phyloP scores from a whole-genome alignment of 129 eudicot genomes.

The Lactuca sativa region DNA sequence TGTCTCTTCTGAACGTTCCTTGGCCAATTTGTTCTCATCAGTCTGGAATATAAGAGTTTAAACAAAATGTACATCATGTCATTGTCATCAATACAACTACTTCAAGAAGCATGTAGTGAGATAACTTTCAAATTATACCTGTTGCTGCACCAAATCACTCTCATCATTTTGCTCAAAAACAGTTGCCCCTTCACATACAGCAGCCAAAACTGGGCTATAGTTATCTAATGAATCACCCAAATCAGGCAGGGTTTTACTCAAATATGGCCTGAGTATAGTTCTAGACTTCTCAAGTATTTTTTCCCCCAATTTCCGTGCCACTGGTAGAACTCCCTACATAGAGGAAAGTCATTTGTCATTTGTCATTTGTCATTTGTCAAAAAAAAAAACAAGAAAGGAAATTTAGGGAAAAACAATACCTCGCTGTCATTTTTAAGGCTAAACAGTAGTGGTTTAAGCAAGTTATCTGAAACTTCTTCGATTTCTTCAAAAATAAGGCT shows the following conservation, averaged over 20 bases:
- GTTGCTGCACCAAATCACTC: constrained; percentile 32
- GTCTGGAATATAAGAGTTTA: neutral
- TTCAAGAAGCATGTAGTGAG: too few relatives aligned
- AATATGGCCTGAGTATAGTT: constrained; percentile 54
- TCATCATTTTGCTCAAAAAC: constrained; percentile 38
- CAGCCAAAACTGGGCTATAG: constrained; percentile 55
- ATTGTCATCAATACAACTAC: neutral
- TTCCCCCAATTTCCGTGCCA: constrained; percentile 63
- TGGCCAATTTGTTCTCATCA: neutral
- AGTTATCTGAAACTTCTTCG: constrained; percentile 70
- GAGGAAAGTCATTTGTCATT: constrained; percentile 9
- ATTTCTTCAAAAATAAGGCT: constrained; percentile 89
- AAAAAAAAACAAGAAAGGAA: neutral
- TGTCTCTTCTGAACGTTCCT: neutral
- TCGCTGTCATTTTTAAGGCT: constrained; percentile 52
- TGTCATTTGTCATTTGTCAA: neutral
- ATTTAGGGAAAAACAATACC: constrained; percentile 34
- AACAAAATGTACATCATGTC: too few relatives aligned
- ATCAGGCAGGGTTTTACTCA: constrained; percentile 39
- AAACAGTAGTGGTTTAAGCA: constrained; percentile 56
- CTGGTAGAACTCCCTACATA: constrained; percentile 54
- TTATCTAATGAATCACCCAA: constrained; percentile 49
- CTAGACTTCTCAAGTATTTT: constrained; percentile 51
- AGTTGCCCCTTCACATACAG: constrained; percentile 40
- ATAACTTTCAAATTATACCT: constrained; percentile 38